A percentile compares a stretch with the other conserved stretches of the same genome.
Evolutionary conservation across 139 green algal genomes (phyloP).

Genomic region (Tetradesmus lagerheimii): DNA sequence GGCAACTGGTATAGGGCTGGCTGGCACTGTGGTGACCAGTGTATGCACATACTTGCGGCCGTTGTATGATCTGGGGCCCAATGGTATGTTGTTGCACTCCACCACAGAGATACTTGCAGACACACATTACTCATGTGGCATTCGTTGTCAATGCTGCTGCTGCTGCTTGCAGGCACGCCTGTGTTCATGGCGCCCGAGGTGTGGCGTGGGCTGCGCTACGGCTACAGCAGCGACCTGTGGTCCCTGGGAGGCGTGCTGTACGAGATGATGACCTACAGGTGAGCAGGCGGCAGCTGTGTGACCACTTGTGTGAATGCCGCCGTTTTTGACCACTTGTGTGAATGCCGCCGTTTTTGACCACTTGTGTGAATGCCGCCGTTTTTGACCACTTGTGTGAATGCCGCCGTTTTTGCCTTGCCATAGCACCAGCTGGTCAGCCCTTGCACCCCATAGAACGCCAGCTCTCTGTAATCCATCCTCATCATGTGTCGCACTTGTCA

Average conservation of each 20-base stretch:
- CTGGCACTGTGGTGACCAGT: background rate
- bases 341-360: too few relatives aligned
- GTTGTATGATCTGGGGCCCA: too few relatives aligned
- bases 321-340: background rate
- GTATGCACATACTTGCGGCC: too few relatives aligned
- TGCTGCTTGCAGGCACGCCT: constrained; percentile 23
- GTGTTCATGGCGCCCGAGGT: constrained; percentile 68
- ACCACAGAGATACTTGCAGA: too few relatives aligned
- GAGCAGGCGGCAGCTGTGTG: background rate
- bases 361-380: too few relatives aligned
- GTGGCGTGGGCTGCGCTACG: constrained; percentile 71
- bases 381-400: background rate
- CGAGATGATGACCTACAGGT: constrained; percentile 77
- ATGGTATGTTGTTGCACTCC: too few relatives aligned
- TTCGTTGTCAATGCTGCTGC: background rate
- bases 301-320: background rate
- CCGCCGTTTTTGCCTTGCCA: background rate
- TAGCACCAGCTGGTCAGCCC: background rate
- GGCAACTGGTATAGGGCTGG: background rate
- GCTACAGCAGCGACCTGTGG: constrained; percentile 73
- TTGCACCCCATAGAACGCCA: background rate
- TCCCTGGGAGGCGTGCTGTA: constrained; percentile 79
- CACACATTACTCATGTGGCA: too few relatives aligned
- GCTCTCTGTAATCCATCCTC: background rate
- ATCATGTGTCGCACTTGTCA: background rate